These are phyloP conservation scores for Yamadazyma akitaensis DNA, from an alignment of 805 yeast genomes.

Conservation along the genomic window DNA sequence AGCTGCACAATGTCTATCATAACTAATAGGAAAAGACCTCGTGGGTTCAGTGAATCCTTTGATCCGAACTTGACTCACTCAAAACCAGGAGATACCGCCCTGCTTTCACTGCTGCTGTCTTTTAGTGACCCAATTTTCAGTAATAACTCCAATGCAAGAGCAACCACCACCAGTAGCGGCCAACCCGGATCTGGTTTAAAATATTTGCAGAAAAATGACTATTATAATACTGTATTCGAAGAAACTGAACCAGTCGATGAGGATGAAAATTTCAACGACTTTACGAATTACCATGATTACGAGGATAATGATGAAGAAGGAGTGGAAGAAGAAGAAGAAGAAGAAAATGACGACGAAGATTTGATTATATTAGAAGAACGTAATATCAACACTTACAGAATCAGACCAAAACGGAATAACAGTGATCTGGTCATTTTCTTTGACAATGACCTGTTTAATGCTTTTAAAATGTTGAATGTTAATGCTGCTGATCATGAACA, in stretches of 20 bases:
- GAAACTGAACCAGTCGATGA: constrained; percentile 3
- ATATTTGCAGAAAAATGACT: constrained; percentile 2
- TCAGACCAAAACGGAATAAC: constrained; percentile 24
- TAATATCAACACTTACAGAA: constrained; percentile 12
- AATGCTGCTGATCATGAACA: constrained; percentile 13
- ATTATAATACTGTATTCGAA: constrained; percentile 14
- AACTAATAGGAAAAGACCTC: constrained; percentile 42
- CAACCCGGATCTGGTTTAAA: constrained; percentile 1
- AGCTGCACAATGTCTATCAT: constrained; percentile 29
- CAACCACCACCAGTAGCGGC: neutral
- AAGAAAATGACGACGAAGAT: constrained; percentile 33
- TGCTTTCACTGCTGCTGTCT: neutral
- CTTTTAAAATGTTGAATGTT: constrained; percentile 43
- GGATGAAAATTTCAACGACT: constrained; percentile 4
- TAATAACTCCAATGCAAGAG: neutral
- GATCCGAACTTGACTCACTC: constrained; percentile 5
- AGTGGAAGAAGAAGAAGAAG: constrained; percentile 27
- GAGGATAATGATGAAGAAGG: constrained; percentile 29
- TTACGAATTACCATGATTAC: constrained; percentile 8
- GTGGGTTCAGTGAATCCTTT: constrained; percentile 43
- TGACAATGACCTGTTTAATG: constrained; percentile 39
- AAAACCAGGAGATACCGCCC: constrained; percentile 3
- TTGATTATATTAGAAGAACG: constrained; percentile 37
- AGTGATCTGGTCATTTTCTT: constrained; percentile 34
- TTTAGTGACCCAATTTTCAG: constrained; percentile 2